A percentile compares a stretch with the other conserved stretches of the same genome.
Conservation (phyloP, 306 rosid species). For the Hippophae gyantsensis region DNA sequence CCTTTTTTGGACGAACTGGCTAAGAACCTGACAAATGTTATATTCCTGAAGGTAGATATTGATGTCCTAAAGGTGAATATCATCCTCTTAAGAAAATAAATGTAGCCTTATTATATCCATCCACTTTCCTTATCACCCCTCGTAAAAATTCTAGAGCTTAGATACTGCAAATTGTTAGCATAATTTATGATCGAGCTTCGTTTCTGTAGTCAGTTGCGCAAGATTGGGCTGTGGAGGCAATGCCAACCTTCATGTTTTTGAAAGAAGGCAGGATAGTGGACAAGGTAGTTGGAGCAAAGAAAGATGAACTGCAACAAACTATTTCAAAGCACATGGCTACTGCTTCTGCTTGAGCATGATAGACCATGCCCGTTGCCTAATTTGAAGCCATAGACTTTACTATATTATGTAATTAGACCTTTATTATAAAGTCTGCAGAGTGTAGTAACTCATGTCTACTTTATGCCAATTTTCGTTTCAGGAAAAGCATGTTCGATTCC, state of each 20-base stretch:
- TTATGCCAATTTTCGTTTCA: too few species aligned
- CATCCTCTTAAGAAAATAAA: background rate
- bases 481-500: too few species aligned
- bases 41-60: conserved; percentile 77
- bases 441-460: too few species aligned
- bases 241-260: conserved; percentile 88
- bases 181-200: background rate
- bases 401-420: too few species aligned
- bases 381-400: too few species aligned
- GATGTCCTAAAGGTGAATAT: conserved; percentile 68
- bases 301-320: conserved; percentile 65
- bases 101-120: too few species aligned
- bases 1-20: conserved; percentile 76
- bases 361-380: too few species aligned
- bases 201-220: conserved; percentile 59
- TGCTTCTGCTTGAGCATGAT: conserved; percentile 24
- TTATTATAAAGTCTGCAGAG: too few species aligned
- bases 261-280: conserved; percentile 72
- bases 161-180: too few species aligned
- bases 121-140: too few species aligned
- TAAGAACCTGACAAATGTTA: conserved; percentile 40
- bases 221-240: conserved; percentile 94
- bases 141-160: too few species aligned
- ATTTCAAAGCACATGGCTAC: conserved; percentile 37
- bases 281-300: conserved; percentile 84